A percentile compares a stretch with the other conserved stretches of the same genome.
Conservation (phyloP, 2,329 filamentous ascomycete species). For the Colletotrichum acutatum region DNA sequence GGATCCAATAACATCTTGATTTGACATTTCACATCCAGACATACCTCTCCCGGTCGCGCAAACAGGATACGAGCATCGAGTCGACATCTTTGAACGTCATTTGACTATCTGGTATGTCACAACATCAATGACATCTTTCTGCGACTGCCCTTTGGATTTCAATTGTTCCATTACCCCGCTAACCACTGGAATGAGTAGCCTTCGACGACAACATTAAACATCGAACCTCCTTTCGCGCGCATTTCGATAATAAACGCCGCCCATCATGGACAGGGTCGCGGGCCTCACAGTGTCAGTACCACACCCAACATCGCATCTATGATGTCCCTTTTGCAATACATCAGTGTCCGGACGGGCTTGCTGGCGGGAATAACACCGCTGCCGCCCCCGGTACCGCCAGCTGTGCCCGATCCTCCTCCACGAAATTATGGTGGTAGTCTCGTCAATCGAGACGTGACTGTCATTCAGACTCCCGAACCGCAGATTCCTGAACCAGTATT, state of each 20-base stretch:
- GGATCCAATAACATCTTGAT: background rate
- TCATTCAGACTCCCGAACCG: slow-evolving; percentile 32
- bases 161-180: slow-evolving; percentile 51
- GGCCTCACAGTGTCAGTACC: slow-evolving; percentile 38
- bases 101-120: slow-evolving; percentile 12
- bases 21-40: slow-evolving; percentile 1
- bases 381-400: slow-evolving; percentile 23
- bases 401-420: slow-evolving; percentile 33
- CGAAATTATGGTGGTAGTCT: slow-evolving; percentile 14
- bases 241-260: slow-evolving; percentile 19
- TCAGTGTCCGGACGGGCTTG: slow-evolving; percentile 40
- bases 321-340: slow-evolving; percentile 36
- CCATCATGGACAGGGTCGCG: slow-evolving; percentile 27
- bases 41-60: background rate
- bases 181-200: slow-evolving; percentile 51
- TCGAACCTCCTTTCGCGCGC: slow-evolving; percentile 24
- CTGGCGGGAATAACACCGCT: slow-evolving; percentile 28
- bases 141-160: slow-evolving; percentile 3
- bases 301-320: slow-evolving; percentile 4
- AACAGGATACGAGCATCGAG: background rate
- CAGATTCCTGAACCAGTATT: slow-evolving; percentile 32
- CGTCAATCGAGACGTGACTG: slow-evolving; percentile 36
- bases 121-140: background rate
- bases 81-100: slow-evolving; percentile 10
- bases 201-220: slow-evolving; percentile 28